phyloP scores from a whole-genome alignment of 768 basidiomycete genomes.

The Coprinellus micaceus region DNA sequence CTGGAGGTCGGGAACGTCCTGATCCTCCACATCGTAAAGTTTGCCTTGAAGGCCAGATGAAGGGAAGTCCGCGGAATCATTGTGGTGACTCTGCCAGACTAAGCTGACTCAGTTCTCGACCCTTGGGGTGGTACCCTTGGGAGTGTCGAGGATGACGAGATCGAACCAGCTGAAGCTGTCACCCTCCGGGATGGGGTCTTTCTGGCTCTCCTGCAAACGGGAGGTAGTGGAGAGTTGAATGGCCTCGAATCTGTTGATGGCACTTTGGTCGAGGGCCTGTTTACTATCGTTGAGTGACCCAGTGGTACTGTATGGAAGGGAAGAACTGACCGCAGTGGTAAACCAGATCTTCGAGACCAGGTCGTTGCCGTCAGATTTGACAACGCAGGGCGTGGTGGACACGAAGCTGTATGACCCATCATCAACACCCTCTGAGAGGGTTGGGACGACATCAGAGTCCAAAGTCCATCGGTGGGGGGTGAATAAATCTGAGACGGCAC shows the following conservation, averaged over 20 bases:
- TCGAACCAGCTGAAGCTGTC: slow-evolving; percentile 12
- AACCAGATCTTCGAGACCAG: slow-evolving; percentile 5
- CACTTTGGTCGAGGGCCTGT: slow-evolving; percentile 20
- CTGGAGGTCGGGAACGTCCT: slow-evolving; percentile 14
- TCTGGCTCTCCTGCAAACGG: slow-evolving; percentile 16
- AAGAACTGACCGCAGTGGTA: background rate
- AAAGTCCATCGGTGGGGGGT: slow-evolving; percentile 7
- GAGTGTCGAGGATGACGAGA: slow-evolving; percentile 8
- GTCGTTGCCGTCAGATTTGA: slow-evolving; percentile 1
- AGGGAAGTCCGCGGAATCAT: background rate
- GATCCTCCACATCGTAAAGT: slow-evolving; percentile 13
- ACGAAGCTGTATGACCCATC: slow-evolving; percentile 8
- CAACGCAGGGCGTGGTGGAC: background rate
- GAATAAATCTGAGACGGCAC: slow-evolving; percentile 1
- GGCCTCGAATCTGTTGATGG: slow-evolving; percentile 19
- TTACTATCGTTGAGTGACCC: too few species aligned
- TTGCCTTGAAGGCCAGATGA: background rate
- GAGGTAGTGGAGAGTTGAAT: slow-evolving; percentile 26
- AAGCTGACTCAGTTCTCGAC: slow-evolving; percentile 7
- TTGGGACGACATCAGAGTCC: slow-evolving; percentile 1
- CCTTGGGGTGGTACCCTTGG: background rate
- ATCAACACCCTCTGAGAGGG: background rate
- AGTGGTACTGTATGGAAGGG: too few species aligned
- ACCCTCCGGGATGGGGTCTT: background rate
- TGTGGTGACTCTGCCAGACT: slow-evolving; percentile 9